Evolutionary conservation across 192 early-diverging fungal genomes (phyloP).

Genomic region (Coemansia sp.): DNA sequence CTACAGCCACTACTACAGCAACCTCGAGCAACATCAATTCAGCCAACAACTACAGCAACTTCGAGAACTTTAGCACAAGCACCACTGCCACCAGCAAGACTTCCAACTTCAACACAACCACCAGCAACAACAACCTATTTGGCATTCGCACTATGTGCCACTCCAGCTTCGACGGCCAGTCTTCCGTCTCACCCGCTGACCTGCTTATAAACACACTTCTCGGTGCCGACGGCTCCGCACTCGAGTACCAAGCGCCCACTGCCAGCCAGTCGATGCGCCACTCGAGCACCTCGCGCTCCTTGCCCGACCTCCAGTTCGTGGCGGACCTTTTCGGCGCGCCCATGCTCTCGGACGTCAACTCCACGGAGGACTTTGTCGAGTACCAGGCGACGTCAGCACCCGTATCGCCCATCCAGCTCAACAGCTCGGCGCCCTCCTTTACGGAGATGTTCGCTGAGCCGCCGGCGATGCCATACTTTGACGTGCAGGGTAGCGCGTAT

Average conservation of each 20-base stretch:
- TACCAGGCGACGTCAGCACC: slow-evolving; percentile 22
- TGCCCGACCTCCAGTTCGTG: slow-evolving; percentile 11
- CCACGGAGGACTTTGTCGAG: slow-evolving; percentile 4
- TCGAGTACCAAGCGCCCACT: slow-evolving; percentile 12
- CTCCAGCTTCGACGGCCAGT: background rate
- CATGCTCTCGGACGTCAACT: slow-evolving; percentile 8
- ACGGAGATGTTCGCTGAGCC: slow-evolving; percentile 5
- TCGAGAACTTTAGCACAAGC: slow-evolving; percentile 9
- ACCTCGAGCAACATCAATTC: slow-evolving; percentile 9
- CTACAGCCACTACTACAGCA: background rate
- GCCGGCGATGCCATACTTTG: slow-evolving; percentile 3
- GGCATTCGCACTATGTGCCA: background rate
- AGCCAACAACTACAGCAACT: background rate
- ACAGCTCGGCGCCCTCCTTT: background rate
- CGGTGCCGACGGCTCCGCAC: slow-evolving; percentile 16
- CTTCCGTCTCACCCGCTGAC: slow-evolving; percentile 4
- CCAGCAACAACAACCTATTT: background rate
- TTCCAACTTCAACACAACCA: background rate
- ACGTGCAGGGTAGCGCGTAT: slow-evolving; percentile 32
- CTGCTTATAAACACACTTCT: slow-evolving; percentile 21
- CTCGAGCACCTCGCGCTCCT: slow-evolving; percentile 3
- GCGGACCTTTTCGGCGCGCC: slow-evolving; percentile 26
- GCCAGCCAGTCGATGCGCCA: slow-evolving; percentile 6
- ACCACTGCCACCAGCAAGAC: background rate
- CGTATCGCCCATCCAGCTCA: slow-evolving; percentile 13